Conservation (phyloP, 2,329 filamentous ascomycete species). For the Phyllosticta citribraziliensis region DNA sequence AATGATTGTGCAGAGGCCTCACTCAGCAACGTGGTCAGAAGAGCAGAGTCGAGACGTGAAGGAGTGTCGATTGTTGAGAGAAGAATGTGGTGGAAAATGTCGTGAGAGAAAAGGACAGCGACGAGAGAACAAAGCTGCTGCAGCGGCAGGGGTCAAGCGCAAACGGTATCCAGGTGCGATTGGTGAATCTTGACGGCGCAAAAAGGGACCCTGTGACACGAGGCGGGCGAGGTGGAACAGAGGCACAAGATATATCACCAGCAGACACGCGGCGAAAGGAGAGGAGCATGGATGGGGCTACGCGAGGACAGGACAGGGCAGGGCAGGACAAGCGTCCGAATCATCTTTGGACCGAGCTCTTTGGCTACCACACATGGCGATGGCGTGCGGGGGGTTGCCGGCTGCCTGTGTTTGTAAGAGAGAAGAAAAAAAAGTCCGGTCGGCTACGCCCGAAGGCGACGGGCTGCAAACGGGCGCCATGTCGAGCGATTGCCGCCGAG, state of each 20-base stretch:
- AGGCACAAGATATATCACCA: not conserved
- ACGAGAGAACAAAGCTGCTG: not conserved
- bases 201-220: not conserved
- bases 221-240: not conserved
- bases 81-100: not conserved
- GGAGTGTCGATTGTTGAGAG: not conserved
- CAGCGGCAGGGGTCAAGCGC: not conserved
- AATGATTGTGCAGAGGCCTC: not conserved
- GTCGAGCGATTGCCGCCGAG: not conserved
- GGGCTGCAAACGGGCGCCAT: not conserved
- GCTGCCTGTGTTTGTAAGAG: not conserved
- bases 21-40: not conserved
- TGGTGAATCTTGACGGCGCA: not conserved
- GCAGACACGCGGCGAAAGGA: not conserved
- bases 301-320: no score
- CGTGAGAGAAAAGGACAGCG: not conserved
- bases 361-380: not conserved
- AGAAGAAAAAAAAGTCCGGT: not conserved
- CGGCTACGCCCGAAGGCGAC: not conserved
- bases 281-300: not conserved
- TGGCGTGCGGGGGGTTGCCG: not conserved
- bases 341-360: not conserved
- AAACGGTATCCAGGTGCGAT: not conserved
- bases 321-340: not conserved
- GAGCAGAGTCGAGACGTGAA: not conserved